phyloP scores from a whole-genome alignment of 176 grass and related monocot genomes.

The Eremochloa ophiuroides region DNA sequence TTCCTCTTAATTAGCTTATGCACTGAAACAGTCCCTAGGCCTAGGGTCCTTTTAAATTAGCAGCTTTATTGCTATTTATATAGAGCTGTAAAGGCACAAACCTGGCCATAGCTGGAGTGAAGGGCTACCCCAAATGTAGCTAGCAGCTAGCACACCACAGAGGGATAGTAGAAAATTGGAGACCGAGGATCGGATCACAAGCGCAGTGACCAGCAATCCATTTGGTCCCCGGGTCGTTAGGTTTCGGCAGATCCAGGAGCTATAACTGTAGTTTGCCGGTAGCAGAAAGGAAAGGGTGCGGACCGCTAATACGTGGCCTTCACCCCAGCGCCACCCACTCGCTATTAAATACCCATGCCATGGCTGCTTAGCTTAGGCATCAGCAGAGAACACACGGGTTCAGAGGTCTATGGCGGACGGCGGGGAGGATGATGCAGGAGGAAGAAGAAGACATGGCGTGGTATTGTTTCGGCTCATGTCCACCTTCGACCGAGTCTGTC shows the following conservation, averaged over 20 bases:
- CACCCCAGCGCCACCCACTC: conserved; percentile 4
- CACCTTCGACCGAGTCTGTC: not conserved
- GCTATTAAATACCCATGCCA: conserved; percentile 26
- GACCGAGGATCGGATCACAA: not conserved
- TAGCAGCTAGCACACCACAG: not conserved
- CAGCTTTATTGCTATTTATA: not conserved
- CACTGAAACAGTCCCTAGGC: too few relatives aligned
- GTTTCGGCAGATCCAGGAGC: conserved; percentile 22
- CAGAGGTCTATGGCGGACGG: not conserved
- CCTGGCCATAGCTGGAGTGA: not conserved
- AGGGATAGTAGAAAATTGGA: not conserved
- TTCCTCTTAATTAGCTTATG: not conserved
- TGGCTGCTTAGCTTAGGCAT: not conserved
- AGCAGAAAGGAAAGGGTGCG: not conserved
- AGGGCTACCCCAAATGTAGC: conserved; percentile 2
- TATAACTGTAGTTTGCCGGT: not conserved
- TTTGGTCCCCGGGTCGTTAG: not conserved
- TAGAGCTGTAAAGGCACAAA: conserved; percentile 1
- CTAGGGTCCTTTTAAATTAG: not conserved
- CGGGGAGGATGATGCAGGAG: not conserved
- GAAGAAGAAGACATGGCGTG: conserved; percentile 64
- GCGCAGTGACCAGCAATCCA: not conserved
- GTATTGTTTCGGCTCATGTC: conserved; percentile 63
- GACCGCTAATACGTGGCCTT: conserved; percentile 26
- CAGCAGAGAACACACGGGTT: not conserved